Evolutionary conservation across 164 flowering plant species (phyloP), one percentile per base, ranked within the genome.

Genomic region (Piper betle): DNA sequence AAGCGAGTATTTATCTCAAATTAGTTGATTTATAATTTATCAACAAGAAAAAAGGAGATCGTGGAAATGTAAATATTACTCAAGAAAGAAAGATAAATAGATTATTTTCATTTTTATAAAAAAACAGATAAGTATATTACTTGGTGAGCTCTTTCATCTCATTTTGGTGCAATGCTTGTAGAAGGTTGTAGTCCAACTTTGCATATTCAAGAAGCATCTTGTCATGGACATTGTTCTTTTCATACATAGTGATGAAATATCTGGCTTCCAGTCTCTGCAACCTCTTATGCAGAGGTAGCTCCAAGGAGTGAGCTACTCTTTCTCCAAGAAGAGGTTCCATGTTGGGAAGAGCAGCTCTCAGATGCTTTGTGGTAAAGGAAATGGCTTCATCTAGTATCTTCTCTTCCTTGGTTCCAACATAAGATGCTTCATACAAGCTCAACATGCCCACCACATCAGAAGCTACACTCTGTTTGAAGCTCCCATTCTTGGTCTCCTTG

Each of bases 321-420:
- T 39, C 39, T 5, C 52, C 57, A 5, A 62, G 46, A 13, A 18
- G 15, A 2, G 66, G 15, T 11, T 57, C 15, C 13, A 40, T 39
- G 43, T 65, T 18, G 2, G 60, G 41, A 4, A 62, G 13, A 7
- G 53, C 3, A 1, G 60, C 39, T 39, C 56, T 59, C 13, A 74
- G 69, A 40, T 66, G n/a, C 16, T 43, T 25, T 7, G 59, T 60
- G 1, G 62, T 55, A 61, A 62, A 75, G 17, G 37, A 64, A 37
- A 25, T 55, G 19, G 71, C 75, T 20, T 75, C 67, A 53, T 75
- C 71, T 15, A 75, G 39, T 4, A 72, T 50, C 20, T 66, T 48
- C 38, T 75, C 78, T 1, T 66, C 75, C 19, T 58, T 60, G 1
- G 62, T 20, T 17, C 68, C 60, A 15, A 72, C 66, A 57, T 53